Base-by-base conservation (phyloP, 2,329 filamentous ascomycete species). In the Apiospora saccharicola region DNA sequence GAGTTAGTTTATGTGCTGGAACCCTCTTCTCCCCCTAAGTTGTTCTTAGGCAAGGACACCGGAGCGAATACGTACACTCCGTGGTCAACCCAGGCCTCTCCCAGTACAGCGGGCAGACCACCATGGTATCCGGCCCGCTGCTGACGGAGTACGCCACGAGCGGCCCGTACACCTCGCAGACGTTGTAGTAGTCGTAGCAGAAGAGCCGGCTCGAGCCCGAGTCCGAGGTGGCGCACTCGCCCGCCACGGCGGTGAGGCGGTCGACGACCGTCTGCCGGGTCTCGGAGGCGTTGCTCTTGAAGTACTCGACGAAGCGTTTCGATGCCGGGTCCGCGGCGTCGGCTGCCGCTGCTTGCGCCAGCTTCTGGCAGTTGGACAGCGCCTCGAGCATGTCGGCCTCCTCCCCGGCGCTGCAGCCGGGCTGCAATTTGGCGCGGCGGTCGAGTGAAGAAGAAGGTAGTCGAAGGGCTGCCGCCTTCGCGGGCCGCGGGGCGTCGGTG, bases 31-130 rank as follows among this genome's bases (percentile, higher is more conserved):
- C n/a, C n/a, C n/a, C n/a, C n/a, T n/a, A n/a, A n/a, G n/a, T n/a
- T n/a, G n/a, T n/a, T n/a, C n/a, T n/a, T n/a, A n/a, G n/a, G n/a
- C n/a, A n/a, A n/a, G n/a, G n/a, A n/a, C n/a, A n/a, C n/a, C n/a
- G n/a, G n/a, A n/a, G 19, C 30, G n/a, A n/a, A 19, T 22, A 64
- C 57, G 10, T n/a, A 64, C 57, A 64, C 34, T 64, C 73, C 34
- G 47, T 44, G 16, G 76, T 76, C 24, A 77, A 43, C 5, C 74
- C 70, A 3, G 75, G 74, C 26, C 75, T 69, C 24, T 72, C 73
- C 53, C 75, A 77, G 70, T 76, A 77, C 7, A 77, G 70, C 37
- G 76, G 77, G 24, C 75, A 78, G 72, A 76, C 73, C 16, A 78
- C 68, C 46, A 76, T 73, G 26, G 44, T 73, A 67, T 73, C 69